Percentiles rank a stretch among this genome's conserved stretches.
phyloP scores from a whole-genome alignment of 2,329 filamentous ascomycete species.

The Colletotrichum tabaci region DNA sequence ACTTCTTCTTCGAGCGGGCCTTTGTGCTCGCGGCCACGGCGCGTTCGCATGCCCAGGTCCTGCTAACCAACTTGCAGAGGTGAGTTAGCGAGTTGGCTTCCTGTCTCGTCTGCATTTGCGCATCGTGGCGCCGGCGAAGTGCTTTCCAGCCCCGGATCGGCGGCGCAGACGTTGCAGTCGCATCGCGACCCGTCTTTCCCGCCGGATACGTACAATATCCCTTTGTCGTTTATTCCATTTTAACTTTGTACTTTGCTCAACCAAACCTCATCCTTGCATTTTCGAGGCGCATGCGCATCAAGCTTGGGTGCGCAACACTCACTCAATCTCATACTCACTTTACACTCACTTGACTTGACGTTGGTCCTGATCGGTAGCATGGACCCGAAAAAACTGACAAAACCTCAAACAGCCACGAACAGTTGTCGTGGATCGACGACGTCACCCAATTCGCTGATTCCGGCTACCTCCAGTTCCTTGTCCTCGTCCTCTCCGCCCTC shows the following conservation, averaged over 20 bases:
- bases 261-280: background rate
- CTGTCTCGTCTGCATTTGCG: background rate
- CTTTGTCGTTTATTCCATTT: too few relatives aligned
- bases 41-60: slow-evolving; percentile 9
- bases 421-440: slow-evolving; percentile 55
- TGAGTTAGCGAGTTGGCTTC: slow-evolving; percentile 5
- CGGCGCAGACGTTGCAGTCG: slow-evolving; percentile 5
- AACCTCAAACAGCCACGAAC: slow-evolving; percentile 15
- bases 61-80: slow-evolving; percentile 24
- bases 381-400: slow-evolving; percentile 17
- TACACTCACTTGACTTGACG: background rate
- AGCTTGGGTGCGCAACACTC: background rate
- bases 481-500: slow-evolving; percentile 55
- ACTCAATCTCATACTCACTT: background rate
- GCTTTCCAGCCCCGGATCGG: background rate
- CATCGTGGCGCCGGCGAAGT: background rate
- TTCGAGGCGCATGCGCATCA: background rate
- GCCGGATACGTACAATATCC: background rate
- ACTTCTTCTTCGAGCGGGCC: slow-evolving; percentile 28
- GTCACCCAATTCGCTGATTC: slow-evolving; percentile 57
- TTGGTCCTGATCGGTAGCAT: background rate
- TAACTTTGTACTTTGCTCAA: background rate
- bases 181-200: background rate
- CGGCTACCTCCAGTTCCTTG: slow-evolving; percentile 56
- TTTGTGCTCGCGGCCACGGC: slow-evolving; percentile 29